These are phyloP conservation scores for Alliaria petiolata DNA, from an alignment of 345 rosid species.

Conservation along the genomic window DNA sequence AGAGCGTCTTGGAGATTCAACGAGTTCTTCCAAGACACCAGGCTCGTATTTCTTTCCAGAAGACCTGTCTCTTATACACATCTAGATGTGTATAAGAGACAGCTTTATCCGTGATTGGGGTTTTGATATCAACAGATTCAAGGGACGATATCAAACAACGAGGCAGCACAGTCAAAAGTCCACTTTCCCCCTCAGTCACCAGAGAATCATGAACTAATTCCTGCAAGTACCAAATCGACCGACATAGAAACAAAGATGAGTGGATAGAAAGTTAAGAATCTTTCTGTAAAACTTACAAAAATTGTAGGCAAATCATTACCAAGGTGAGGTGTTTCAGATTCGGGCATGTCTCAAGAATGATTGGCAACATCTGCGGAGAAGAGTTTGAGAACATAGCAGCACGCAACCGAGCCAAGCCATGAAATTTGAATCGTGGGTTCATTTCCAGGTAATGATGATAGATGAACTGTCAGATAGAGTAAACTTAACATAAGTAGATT, in stretches of 20 bases:
- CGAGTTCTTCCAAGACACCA: background rate
- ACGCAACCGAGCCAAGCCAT: background rate
- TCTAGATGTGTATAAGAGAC: no score
- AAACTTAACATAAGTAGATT: background rate
- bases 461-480: background rate
- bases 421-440: background rate
- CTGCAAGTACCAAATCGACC: background rate
- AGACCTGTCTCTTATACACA: no score
- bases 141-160: constrained; percentile 5
- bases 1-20: background rate
- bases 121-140: background rate
- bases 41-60: background rate
- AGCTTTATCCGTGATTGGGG: constrained; percentile 1
- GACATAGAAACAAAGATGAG: background rate
- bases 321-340: constrained; percentile 22
- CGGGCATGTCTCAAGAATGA: constrained; percentile 14
- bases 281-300: background rate
- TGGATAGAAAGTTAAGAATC: background rate
- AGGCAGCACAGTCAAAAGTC: background rate
- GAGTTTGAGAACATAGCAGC: background rate
- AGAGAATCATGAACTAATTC: constrained; percentile 1
- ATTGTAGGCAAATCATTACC: background rate
- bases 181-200: background rate
- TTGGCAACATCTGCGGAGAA: constrained; percentile 6
- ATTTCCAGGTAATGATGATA: background rate